Base-by-base conservation (phyloP, 1,284 basidiomycete species). In the Pascua sp. region DNA sequence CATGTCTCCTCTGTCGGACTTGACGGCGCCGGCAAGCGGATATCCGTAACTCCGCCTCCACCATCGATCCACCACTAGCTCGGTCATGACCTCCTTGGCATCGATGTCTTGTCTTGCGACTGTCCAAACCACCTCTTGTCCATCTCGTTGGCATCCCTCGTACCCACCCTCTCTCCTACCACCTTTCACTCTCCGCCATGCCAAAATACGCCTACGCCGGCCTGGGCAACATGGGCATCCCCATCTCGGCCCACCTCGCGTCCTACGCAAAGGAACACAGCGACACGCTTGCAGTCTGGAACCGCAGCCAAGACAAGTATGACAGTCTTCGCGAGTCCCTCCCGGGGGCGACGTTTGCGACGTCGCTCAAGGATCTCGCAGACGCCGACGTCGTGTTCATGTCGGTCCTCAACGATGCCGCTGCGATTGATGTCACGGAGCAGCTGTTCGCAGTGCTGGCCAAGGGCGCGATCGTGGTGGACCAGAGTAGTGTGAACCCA, bases 141-240 rank as follows among this genome's bases (percentile, higher is more conserved):
- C 24, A 32, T 32, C 24, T 32, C 24, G 24, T 7, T 32, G 24
- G 24, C 24, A 32, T 32, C 24, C 24, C 24, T 32, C 24, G 3
- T 32, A 3, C 24, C 42, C 42, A 2, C 42, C 8, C 42, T 43
- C 42, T 8, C 42, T 43, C 7, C 42, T 8, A 43, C 42, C 17
- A n/a, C 13, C 15, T 17, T 18, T 9, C 18, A 1, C 15, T 17
- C 17, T 9, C 18, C 0, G 51, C 13, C 8, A 51, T 51, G 44
- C 16, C 53, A 2, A 60, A 58, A 40, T 62, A 70, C 53, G 71
- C 65, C 2, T 73, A 66, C 56, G 57, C 65, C 43, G 71, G 69
- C 18, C 67, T 73, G 16, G 70, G 70, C n/a, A 62, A 63, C 47
- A 68, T 73, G 60, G 71, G 71, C 47, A 40, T 59, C 9, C 60